Evolutionary conservation across 1,139 yeast species (phyloP), one percentile per base, ranked within the genome.

Genomic region (Dujonia santamariae): DNA sequence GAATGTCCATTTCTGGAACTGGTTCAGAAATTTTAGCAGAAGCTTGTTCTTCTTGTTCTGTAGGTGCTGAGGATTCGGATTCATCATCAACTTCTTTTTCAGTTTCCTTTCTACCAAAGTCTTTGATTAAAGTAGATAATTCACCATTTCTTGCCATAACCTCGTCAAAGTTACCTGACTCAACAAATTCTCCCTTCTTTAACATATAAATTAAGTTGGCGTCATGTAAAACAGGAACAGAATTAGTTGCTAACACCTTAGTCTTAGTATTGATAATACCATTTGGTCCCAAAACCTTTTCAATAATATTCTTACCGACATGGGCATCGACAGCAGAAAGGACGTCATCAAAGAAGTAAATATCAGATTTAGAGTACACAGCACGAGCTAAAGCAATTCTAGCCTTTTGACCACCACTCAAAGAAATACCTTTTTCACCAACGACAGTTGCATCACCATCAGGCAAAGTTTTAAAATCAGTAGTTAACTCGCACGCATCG

Each of bases 331-430:
- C 60, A 21, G 60, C 60, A 32, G 53, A 47, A 26, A 54, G 45
- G 8, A 54, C 41, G 35, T 54, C 60, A 36, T 54, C 63, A 18
- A 58, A 40, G 13, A 58, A 42, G 36, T 51, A 54, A 16, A 57
- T 43, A 32, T 55, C 61, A 3, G 62, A 59, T 30, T 61, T 48
- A 2, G 61, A 40, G 36, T 58, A 58, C 1, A 58, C 61, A 3
- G 63, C 62, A 37, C 63, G 43, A 2, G 63, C 63, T 30, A 58
- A 48, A 2, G 59, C 44, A 21, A 53, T 40, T 34, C 63, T 50
- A 3, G 62, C 63, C 41, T 57, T 57, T 38, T 58, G 62, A n/a
- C 63, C 63, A 4, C 63, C 63, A 32, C 60, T 53, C 21, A 58
- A 45, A 2, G 62, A 50, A 13, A 58, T 56, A 17, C 63, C 63